A percentile compares a stretch with the other conserved stretches of the same genome.
Evolutionary conservation across 192 early-diverging fungal species (phyloP).

Genomic region (Diversispora eburnea): DNA sequence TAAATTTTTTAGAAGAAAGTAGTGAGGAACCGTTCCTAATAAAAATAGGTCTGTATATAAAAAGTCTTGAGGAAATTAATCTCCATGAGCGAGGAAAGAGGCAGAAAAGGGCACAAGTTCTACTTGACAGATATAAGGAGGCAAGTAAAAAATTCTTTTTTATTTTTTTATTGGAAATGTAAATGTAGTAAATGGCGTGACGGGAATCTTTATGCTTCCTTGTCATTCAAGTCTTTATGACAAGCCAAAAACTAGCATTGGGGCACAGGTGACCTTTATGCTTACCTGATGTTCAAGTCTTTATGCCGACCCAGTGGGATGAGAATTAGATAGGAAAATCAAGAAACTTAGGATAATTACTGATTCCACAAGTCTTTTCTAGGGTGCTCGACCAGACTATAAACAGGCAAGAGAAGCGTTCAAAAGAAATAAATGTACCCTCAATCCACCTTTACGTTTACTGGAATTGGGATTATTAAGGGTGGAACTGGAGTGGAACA

Average conservation of each 20-base stretch:
- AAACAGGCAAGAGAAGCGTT: too few species aligned
- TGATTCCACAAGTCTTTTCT: too few species aligned
- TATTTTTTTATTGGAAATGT: constrained; percentile 2
- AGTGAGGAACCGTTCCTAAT: not conserved
- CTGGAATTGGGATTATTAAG: not conserved
- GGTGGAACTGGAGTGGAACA: not conserved
- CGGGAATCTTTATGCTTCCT: constrained; percentile 18
- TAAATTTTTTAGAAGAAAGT: not conserved
- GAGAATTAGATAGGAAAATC: not conserved
- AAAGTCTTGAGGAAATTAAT: constrained; percentile 4
- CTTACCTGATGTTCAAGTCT: constrained; percentile 13
- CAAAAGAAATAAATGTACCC: too few species aligned
- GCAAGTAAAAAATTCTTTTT: not conserved
- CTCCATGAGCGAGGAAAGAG: not conserved
- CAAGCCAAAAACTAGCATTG: constrained; percentile 11
- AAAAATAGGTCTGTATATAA: constrained; percentile 16
- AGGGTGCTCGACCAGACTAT: too few species aligned
- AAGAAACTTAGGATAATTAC: too few species aligned
- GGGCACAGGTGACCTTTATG: constrained; percentile 16
- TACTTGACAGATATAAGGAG: constrained; percentile 9
- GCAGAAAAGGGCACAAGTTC: not conserved
- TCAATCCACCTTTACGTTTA: too few species aligned
- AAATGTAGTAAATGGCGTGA: constrained; percentile 5
- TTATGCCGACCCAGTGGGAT: constrained; percentile 4
- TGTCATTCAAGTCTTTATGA: constrained; percentile 20